Evolutionary conservation across 768 basidiomycete genomes (phyloP).

Genomic region (Hypholoma sublateritium): DNA sequence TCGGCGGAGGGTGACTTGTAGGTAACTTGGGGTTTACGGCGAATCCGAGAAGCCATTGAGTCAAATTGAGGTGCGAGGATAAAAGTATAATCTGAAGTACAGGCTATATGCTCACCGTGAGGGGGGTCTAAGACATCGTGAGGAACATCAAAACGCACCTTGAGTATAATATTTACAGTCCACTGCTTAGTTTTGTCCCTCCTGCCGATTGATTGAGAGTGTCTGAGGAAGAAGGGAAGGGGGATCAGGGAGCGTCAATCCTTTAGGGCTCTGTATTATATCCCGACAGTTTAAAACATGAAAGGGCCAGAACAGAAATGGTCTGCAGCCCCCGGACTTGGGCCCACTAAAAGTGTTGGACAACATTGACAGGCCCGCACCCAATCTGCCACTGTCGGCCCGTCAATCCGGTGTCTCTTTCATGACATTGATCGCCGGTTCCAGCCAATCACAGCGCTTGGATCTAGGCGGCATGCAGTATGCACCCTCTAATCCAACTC

Average conservation of each 20-base stretch:
- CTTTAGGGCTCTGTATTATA: not conserved
- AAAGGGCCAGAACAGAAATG: not conserved
- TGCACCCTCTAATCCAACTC: no score
- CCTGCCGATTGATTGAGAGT: no score
- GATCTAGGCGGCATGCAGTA: no score
- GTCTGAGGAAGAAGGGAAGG: no score
- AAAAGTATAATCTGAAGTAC: not conserved
- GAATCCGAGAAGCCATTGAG: conserved; percentile 26
- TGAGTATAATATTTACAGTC: not conserved
- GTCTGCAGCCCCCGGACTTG: not conserved
- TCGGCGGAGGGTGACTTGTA: conserved; percentile 55
- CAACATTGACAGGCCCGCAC: not conserved
- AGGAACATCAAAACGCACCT: not conserved
- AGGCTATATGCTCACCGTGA: no score
- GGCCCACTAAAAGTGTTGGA: not conserved
- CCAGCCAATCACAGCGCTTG: not conserved
- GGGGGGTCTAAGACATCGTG: no score
- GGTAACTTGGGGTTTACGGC: conserved; percentile 57
- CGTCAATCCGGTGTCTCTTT: not conserved
- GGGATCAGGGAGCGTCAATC: not conserved
- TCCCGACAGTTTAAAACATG: not conserved
- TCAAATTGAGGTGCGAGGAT: not conserved
- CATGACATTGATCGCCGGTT: not conserved
- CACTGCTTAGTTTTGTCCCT: no score
- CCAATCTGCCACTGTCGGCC: conserved; percentile 7